These are phyloP conservation scores for Blepharisma undulans DNA, from an alignment of 169 alveolate species.

Conservation along the genomic window DNA sequence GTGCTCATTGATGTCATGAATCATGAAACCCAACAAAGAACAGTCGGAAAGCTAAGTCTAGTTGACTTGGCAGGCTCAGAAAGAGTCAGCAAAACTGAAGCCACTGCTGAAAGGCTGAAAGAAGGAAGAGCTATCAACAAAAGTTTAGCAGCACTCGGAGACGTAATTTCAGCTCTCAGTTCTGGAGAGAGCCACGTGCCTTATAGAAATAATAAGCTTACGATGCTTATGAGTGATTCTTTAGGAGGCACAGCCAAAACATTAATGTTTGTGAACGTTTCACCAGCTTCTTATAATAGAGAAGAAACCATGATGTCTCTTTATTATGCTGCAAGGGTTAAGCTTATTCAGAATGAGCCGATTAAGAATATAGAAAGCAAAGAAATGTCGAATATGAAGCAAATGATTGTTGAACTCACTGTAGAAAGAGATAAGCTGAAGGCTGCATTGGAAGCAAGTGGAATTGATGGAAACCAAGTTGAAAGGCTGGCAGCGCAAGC, in stretches of 20 bases:
- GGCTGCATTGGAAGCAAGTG: conserved; percentile 22
- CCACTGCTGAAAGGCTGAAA: conserved; percentile 67
- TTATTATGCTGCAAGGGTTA: conserved; percentile 87
- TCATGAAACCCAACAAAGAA: conserved; percentile 63
- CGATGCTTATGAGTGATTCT: conserved; percentile 91
- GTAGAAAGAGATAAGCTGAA: conserved; percentile 27
- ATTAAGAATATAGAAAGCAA: conserved; percentile 60
- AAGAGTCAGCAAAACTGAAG: conserved; percentile 77
- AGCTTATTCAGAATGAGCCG: conserved; percentile 81
- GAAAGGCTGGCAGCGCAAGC: background rate
- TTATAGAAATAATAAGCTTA: conserved; percentile 86
- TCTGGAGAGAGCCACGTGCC: conserved; percentile 82
- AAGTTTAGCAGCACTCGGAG: conserved; percentile 88
- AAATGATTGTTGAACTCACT: background rate
- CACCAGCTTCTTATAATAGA: conserved; percentile 85
- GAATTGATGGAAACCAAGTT: background rate
- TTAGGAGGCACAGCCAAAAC: conserved; percentile 92
- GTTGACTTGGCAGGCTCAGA: conserved; percentile 93
- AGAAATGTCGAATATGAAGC: conserved; percentile 30
- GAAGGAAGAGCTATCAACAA: conserved; percentile 89
- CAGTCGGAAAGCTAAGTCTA: conserved; percentile 83
- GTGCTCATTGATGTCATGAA: conserved; percentile 77
- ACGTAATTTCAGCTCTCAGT: conserved; percentile 88
- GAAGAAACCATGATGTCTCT: conserved; percentile 86
- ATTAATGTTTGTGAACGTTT: conserved; percentile 88